Evolutionary conservation across 1,284 basidiomycete genomes (phyloP), one percentile per base, ranked within the genome.

Genomic region (Sutorius eximius): DNA sequence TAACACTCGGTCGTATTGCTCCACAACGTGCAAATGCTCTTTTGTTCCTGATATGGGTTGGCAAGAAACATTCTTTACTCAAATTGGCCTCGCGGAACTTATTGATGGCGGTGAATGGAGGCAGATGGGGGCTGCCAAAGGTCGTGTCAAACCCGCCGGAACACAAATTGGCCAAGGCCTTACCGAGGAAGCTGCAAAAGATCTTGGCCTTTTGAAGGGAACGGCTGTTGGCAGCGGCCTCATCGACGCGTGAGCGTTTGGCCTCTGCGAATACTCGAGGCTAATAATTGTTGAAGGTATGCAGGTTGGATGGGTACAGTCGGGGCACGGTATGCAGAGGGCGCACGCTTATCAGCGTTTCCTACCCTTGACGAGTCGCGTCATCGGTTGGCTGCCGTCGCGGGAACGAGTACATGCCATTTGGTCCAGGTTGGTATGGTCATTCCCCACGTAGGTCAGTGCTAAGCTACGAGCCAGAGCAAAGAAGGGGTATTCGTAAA

Each of bases 291-390:
- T 34, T 55, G 22, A 59, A 93, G 90, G 8, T 98, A 98, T 72
- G 94, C 96, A 3, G 96, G 96, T n/a, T 99, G 96, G 96, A 80
- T 99, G 63, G 96, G 97, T 18, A 98, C 96, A 0, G 86, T 98
- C 37, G 96, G 92, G 9, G 95, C 95, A 9, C 77, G 85, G 20
- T 86, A 87, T 59, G 82, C 76, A 41, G 80, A 82, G 52, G 72
- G 82, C 33, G 82, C 82, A 52, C 74, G 73, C 63, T 70, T 82
- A 22, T 80, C 81, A 13, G 73, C 75, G 22, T 63, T 76, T 12
- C 84, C 89, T 13, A 76, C 78, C 11, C 73, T 95, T 5, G 82
- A 87, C 18, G 90, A 95, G 61, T 91, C 91, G 12, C 77, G 81
- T 15, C 85, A 92, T 67, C 82, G 95, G 47, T 78, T 99, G 27